phyloP scores from a whole-genome alignment of 495 filamentous ascomycete genomes.

The Usnea hakonensis region DNA sequence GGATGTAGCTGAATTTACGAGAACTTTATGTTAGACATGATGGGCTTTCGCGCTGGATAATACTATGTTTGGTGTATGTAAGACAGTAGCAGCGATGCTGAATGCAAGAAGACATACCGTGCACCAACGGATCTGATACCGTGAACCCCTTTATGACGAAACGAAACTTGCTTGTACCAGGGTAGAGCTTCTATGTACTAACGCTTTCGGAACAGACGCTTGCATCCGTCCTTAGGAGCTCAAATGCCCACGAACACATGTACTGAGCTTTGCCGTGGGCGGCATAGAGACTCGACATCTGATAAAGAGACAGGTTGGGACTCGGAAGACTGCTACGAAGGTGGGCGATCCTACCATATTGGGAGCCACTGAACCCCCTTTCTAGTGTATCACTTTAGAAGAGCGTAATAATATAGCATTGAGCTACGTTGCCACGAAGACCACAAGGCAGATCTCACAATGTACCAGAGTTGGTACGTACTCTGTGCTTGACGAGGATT shows the following conservation, averaged over 20 bases:
- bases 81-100: too few species aligned
- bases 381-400: not conserved
- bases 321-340: not conserved
- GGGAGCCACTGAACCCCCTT: not conserved
- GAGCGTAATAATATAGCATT: conserved; percentile 14
- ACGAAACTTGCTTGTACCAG: too few species aligned
- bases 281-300: conserved; percentile 11
- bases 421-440: conserved; percentile 18
- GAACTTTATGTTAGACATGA: too few species aligned
- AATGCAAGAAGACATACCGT: too few species aligned
- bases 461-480: conserved; percentile 2
- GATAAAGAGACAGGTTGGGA: conserved; percentile 2
- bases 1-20: too few species aligned
- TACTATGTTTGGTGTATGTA: too few species aligned
- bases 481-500: too few species aligned
- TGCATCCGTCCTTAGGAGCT: conserved; percentile 14
- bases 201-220: too few species aligned
- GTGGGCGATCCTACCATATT: not conserved
- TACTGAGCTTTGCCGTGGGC: conserved; percentile 3
- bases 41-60: too few species aligned
- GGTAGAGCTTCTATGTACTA: too few species aligned
- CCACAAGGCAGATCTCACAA: conserved; percentile 19
- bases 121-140: too few species aligned
- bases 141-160: too few species aligned
- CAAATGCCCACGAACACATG: conserved; percentile 24